These are phyloP conservation scores for Sungouiozyma ichnusensis DNA, from an alignment of 805 yeast genomes.

Conservation along the genomic window DNA sequence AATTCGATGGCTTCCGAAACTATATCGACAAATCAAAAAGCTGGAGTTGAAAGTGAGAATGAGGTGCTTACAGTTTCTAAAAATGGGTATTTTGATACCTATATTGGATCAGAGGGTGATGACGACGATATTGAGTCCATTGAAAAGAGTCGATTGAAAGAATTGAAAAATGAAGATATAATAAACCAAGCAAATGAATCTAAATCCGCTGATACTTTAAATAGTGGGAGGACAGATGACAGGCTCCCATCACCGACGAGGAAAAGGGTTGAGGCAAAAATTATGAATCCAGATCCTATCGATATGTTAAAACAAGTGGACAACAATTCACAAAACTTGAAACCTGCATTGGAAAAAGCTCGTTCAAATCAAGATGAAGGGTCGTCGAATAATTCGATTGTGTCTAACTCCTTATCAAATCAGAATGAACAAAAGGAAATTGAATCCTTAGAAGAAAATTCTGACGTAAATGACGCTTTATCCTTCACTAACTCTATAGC, in stretches of 20 bases:
- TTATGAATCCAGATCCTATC: not conserved
- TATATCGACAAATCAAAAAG: not conserved
- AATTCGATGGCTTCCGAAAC: not conserved
- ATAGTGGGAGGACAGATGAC: too few species aligned
- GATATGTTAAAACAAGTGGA: too few species aligned
- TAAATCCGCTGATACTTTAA: not conserved
- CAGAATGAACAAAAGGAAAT: not conserved
- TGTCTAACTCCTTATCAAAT: not conserved
- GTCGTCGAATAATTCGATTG: not conserved
- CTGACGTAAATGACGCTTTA: constrained; percentile 9
- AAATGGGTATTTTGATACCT: constrained; percentile 16
- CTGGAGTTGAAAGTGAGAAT: constrained; percentile 5
- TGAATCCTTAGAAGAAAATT: constrained; percentile 6
- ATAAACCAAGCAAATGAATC: not conserved
- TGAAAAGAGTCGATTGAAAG: not conserved
- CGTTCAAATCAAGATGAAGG: not conserved
- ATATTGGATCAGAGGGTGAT: constrained; percentile 3
- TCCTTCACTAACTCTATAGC: constrained; percentile 8
- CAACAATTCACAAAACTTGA: not conserved
- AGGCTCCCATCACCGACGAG: not conserved
- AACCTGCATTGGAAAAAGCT: not conserved
- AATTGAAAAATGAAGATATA: too few species aligned
- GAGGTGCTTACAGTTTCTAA: constrained; percentile 15
- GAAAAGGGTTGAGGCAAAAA: not conserved
- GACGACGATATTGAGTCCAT: constrained; percentile 3